These are phyloP conservation scores for Cardiospermum halicacabum DNA, from an alignment of 345 rosid genomes.

Conservation along the genomic window DNA sequence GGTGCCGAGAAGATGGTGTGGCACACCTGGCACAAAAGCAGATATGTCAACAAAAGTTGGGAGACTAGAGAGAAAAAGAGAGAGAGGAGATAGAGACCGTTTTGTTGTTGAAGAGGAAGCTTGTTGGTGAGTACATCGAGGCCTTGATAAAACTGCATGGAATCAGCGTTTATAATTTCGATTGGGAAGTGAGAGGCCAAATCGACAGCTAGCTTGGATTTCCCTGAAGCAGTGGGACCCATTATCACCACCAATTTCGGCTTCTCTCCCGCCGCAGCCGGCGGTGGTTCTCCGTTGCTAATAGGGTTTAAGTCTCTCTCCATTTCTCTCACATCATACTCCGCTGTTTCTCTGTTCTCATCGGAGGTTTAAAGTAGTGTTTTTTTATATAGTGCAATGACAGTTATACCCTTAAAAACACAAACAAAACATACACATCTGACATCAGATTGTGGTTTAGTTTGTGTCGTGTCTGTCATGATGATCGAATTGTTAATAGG, in stretches of 20 bases:
- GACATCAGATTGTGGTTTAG: too few species aligned
- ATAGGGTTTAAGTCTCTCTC: conserved; percentile 39
- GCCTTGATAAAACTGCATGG: conserved; percentile 88
- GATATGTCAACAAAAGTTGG: neutral
- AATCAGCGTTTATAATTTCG: conserved; percentile 92
- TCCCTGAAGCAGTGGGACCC: conserved; percentile 94
- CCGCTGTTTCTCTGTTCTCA: neutral
- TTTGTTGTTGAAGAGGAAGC: conserved; percentile 58
- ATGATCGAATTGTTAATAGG: too few species aligned
- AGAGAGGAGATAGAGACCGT: conserved; percentile 29
- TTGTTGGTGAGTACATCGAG: conserved; percentile 91
- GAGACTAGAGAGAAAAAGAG: neutral
- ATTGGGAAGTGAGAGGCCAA: conserved; percentile 65
- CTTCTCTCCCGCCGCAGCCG: conserved; percentile 37
- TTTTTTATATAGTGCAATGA: too few species aligned
- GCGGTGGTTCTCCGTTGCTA: conserved; percentile 26
- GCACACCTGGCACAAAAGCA: conserved; percentile 51
- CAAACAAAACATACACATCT: too few species aligned
- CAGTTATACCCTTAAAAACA: too few species aligned
- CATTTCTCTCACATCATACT: conserved; percentile 18
- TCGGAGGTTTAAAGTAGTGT: too few species aligned
- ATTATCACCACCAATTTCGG: conserved; percentile 68
- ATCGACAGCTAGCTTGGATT: conserved; percentile 81
- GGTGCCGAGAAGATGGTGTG: conserved; percentile 83
- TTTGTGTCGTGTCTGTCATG: too few species aligned